Evolutionary conservation across 441 rosid genomes (phyloP), one percentile per base, ranked within the genome.

Genomic region (Pelargonium citronellum): DNA sequence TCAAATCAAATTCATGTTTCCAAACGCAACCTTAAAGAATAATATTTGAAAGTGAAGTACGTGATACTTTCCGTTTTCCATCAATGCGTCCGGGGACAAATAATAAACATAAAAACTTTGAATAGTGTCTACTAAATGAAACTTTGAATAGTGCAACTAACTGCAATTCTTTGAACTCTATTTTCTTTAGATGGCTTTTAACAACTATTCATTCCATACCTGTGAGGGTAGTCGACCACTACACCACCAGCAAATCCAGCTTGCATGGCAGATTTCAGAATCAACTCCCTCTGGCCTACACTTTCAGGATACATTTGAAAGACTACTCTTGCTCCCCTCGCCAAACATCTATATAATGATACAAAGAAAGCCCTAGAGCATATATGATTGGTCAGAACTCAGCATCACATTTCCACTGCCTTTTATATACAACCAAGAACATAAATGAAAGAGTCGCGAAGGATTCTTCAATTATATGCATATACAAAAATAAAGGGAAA

Each of bases 221-320:
- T 94, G 82, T 87, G 96, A 0, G 99, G 99, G 78, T 73, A 94
- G 73, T 94, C 97, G 34, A 91, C 84, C 69, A 94, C 97, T 67
- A 94, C 86, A 30, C 97, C 97, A 57, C 99, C 97, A 16, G 92
- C 87, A 77, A 94, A 94, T 46, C 97, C 97, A 80, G 97, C 87
- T 69, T 85, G 90, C 87, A 94, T 89, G 9, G 99, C 96, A 43
- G 85, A 88, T 69, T 83, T 80, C 77, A 94, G 78, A 73, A 94
- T 90, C 79, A 94, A 72, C 81, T 89, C 96, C 44, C 87, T 92
- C 78, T 94, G 98, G 46, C 91, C 88, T 24, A 84, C 41, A 75
- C 83, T 89, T 79, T 89, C 97, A 67, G 98, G 96, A 76, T 93
- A 93, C 64, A 93, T 80, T 80, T 89, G 98, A 75, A 91, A 87